A percentile compares a stretch with the other conserved stretches of the same genome.
These are phyloP conservation scores for Ormosia semicastrata DNA, from an alignment of 306 rosid genomes.

Conservation along the genomic window DNA sequence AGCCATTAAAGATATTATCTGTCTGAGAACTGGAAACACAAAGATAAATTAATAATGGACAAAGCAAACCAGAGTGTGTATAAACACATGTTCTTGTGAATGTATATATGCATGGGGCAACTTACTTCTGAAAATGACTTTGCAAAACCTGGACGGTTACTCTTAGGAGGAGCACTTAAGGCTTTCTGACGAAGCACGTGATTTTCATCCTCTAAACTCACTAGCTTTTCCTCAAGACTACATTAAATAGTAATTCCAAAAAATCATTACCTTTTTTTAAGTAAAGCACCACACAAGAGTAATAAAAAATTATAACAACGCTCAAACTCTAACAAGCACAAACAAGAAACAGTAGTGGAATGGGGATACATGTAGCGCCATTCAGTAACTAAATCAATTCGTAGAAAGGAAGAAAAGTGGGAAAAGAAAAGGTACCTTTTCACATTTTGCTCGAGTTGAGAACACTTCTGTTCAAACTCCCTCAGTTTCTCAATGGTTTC, in stretches of 20 bases:
- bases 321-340: conserved; percentile 10
- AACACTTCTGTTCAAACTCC: conserved; percentile 68
- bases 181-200: conserved; percentile 81
- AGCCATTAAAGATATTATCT: background rate
- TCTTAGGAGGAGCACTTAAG: conserved; percentile 65
- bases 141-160: conserved; percentile 55
- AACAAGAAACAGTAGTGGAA: conserved; percentile 4
- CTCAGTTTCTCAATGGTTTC: conserved; percentile 59
- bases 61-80: conserved; percentile 7
- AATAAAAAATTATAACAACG: conserved; percentile 11
- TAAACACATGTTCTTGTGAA: background rate
- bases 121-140: conserved; percentile 75
- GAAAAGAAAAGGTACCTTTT: conserved; percentile 51
- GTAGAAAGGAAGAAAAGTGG: background rate
- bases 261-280: background rate
- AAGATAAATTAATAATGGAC: background rate
- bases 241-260: conserved; percentile 3
- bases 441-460: conserved; percentile 65
- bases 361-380: background rate
- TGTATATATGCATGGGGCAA: conserved; percentile 11
- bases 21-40: background rate
- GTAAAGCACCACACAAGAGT: background rate
- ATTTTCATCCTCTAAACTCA: conserved; percentile 75
- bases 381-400: background rate
- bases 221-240: conserved; percentile 81